Base-by-base conservation (phyloP, 2,329 filamentous ascomycete species). In the Paracoccidioides brasiliensis region DNA sequence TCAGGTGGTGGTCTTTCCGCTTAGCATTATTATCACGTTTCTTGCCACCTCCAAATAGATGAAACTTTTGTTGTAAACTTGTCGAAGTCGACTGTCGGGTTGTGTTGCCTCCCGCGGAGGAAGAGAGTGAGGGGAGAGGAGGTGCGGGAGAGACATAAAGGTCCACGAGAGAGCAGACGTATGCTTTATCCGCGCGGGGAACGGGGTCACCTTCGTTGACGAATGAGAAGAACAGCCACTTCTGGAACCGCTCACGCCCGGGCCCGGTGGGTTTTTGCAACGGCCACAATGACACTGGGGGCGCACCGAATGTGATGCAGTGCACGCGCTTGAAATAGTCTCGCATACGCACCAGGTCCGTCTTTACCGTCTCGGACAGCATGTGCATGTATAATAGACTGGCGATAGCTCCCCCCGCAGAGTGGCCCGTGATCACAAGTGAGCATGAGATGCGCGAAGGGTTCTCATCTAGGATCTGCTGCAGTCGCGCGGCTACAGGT, bases 121-220 rank as follows among this genome's bases (percentile, higher is more conserved):
- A 40, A 33, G 49, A 38, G 12, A 44, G 41, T 54, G 10, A 62
- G 12, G 58, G 42, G 32, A 60, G 51, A 4, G 57, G 64, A 1
- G 84, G 82, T 1, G 77, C 70, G 0, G 86, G 80, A 0, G 78
- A 76, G 0, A 82, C 78, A 56, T 88, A 85, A 0, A 94, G 74
- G 57, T 86, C 83, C 0, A 93, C 70, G 8, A 94, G 74, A 38
- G 81, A 86, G 59, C 79, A 80, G 14, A 94, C 76, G 62, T 94
- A 91, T 0, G 81, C 78, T 68, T 82, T 86, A 65, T 94, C 88
- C 0, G 88, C 88, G 33, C 89, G 74, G 0, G 81, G 78, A 0
- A 95, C 86, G 0, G 87, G 88, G 61, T 95, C 90, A 3, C 89
- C 89, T 67, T 95, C 88, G 64, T 95, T 95, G 63, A 90, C 76